Base-by-base conservation (phyloP, 108 stramenopile species). In the Discostella pseudostelligera region DNA sequence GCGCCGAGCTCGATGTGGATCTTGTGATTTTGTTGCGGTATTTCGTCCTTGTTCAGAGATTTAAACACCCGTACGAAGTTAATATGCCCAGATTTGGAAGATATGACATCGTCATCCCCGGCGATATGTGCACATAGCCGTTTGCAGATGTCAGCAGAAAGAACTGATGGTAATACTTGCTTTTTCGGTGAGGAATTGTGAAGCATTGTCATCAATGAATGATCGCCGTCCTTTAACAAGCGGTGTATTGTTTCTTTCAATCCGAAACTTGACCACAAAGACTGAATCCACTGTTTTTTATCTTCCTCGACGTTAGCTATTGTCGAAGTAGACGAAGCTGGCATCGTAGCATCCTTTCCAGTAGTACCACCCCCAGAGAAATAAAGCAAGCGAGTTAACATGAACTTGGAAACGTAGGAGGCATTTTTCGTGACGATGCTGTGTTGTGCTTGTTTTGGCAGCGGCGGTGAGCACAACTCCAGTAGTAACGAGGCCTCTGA, bases 311-410 rank as follows among this genome's bases (percentile, higher is more conserved):
- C 67, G 16, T 16, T 50, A 17, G 21, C 13, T 10, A 19, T 12
- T 29, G 62, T 50, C 24, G 40, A 24, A 26, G 56, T 54, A 3
- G 14, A 5, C 14, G 21, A 20, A 39, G 39, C 29, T 0, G 7
- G 19, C 26, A 48, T 50, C n/a, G 47, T 20, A n/a, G 51, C 40
- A 17, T 79, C 39, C 56, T 74, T 54, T 14, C 80, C 79, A 40
- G 89, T 93, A 17, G 85, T 89, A 12, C 92, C 92, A 39, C 92
- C 92, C 10, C 92, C 92, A 3, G 81, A 82, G 26, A 89, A 84
- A 59, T 88, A 89, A 42, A 90, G 56, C 35, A 93, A 56, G 17
- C 84, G 59, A 22, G 78, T 78, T 55, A 82, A 57, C 42, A 89
- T 66, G 0, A 79, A 56, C 9, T 60, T 44, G 11, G 83, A 78